These are phyloP conservation scores for Tuber magnatum DNA, from an alignment of 495 filamentous ascomycete genomes.

Conservation along the genomic window DNA sequence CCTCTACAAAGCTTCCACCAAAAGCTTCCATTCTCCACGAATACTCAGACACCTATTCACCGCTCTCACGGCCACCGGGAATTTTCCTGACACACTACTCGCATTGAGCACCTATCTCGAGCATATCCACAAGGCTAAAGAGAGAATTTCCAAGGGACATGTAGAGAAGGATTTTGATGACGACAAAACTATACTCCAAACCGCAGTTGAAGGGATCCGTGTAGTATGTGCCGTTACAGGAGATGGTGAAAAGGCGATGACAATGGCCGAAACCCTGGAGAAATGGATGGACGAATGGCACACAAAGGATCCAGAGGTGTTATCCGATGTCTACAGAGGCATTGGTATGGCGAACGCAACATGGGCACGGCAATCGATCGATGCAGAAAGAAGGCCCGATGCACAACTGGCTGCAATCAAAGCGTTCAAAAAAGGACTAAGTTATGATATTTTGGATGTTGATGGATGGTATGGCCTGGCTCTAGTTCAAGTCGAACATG, in stretches of 20 bases:
- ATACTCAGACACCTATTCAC: slow-evolving; percentile 83
- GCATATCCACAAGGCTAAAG: slow-evolving; percentile 73
- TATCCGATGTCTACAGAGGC: slow-evolving; percentile 68
- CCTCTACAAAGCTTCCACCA: slow-evolving; percentile 78
- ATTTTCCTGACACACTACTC: slow-evolving; percentile 81
- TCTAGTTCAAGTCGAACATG: slow-evolving; percentile 70
- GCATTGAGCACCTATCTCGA: slow-evolving; percentile 87
- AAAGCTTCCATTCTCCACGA: slow-evolving; percentile 87
- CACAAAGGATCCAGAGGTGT: slow-evolving; percentile 42
- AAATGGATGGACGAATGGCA: slow-evolving; percentile 54
- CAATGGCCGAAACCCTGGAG: slow-evolving; percentile 59
- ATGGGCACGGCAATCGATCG: slow-evolving; percentile 74
- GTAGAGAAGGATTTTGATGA: slow-evolving; percentile 66
- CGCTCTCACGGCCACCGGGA: slow-evolving; percentile 75
- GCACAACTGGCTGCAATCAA: slow-evolving; percentile 68
- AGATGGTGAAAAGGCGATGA: slow-evolving; percentile 69
- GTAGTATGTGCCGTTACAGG: slow-evolving; percentile 77
- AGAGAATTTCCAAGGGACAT: slow-evolving; percentile 70
- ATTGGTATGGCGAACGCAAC: slow-evolving; percentile 76
- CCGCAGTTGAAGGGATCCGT: slow-evolving; percentile 67
- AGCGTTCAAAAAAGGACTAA: slow-evolving; percentile 67
- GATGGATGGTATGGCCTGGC: slow-evolving; percentile 72
- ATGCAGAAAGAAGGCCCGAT: slow-evolving; percentile 61
- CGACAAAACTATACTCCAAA: slow-evolving; percentile 66
- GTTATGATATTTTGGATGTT: slow-evolving; percentile 59